Evolutionary conservation across 192 early-diverging fungal genomes (phyloP).

Genomic region (Coemansia sp.): DNA sequence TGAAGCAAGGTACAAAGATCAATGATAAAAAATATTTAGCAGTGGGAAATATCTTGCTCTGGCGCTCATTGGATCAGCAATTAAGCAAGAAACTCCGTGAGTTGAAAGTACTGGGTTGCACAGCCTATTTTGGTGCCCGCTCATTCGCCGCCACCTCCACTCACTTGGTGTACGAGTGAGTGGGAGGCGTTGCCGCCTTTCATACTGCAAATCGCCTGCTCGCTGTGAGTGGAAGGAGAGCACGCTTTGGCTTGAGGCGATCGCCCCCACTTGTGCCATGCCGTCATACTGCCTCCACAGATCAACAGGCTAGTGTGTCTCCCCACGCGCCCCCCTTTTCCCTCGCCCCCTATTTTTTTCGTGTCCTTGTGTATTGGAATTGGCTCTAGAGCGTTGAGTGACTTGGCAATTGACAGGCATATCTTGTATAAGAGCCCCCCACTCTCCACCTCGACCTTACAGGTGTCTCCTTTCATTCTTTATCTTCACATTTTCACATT

Average conservation of each 20-base stretch:
- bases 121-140: neutral
- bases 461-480: neutral
- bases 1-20: neutral
- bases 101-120: neutral
- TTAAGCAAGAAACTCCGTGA: neutral
- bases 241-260: neutral
- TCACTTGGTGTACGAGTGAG: neutral
- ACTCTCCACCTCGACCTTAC: neutral
- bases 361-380: neutral
- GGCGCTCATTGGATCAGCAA: neutral
- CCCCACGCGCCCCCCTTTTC: conserved; percentile 3
- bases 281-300: conserved; percentile 7
- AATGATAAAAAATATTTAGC: neutral
- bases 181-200: neutral
- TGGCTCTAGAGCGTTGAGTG: conserved; percentile 3
- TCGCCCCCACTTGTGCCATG: neutral
- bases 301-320: neutral
- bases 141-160: neutral
- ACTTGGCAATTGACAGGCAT: neutral
- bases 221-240: neutral
- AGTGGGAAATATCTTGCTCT: neutral
- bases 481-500: neutral
- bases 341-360: neutral
- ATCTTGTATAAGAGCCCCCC: neutral
- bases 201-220: neutral